Percentiles rank a stretch among this genome's conserved stretches.
These are phyloP conservation scores for Fragaria iinumae DNA, from an alignment of 306 rosid species.

Conservation along the genomic window DNA sequence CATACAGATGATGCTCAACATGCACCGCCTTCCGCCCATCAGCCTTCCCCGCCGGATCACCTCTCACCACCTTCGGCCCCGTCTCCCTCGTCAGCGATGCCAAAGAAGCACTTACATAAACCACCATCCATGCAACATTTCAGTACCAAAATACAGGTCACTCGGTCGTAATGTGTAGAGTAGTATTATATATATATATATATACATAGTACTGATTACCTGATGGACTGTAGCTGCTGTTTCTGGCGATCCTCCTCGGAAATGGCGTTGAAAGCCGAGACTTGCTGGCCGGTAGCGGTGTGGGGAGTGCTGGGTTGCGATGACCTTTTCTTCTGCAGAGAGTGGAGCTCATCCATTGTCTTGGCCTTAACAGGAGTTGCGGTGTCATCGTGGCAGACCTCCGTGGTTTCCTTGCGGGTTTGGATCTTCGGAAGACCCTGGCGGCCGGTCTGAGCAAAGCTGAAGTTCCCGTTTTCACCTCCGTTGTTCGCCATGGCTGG, in stretches of 20 bases:
- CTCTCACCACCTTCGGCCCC: conserved; percentile 84
- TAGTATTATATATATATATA: not conserved
- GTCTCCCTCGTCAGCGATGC: conserved; percentile 91
- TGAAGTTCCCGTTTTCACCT: conserved; percentile 29
- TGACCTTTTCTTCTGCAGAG: conserved; percentile 70
- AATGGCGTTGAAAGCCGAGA: conserved; percentile 36
- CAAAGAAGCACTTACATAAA: conserved; percentile 62
- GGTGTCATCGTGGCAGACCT: conserved; percentile 79
- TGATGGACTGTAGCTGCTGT: conserved; percentile 78
- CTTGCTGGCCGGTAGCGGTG: conserved; percentile 27
- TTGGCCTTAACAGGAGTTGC: conserved; percentile 62
- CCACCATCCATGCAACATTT: not conserved
- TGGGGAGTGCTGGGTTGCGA: conserved; percentile 67
- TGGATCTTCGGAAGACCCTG: conserved; percentile 61
- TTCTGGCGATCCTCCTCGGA: conserved; percentile 63
- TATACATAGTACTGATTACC: conserved; percentile 27
- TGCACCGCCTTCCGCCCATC: conserved; percentile 35
- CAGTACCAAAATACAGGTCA: not conserved
- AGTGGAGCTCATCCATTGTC: conserved; percentile 82
- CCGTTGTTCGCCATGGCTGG: conserved; percentile 33
- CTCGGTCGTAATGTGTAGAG: too few relatives aligned
- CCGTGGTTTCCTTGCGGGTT: conserved; percentile 32
- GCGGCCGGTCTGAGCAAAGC: conserved; percentile 25
- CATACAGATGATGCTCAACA: conserved; percentile 31
- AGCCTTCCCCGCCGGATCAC: conserved; percentile 61